Evolutionary conservation across 176 grass and related monocot genomes (phyloP).

Genomic region (Hordeum marinum): DNA sequence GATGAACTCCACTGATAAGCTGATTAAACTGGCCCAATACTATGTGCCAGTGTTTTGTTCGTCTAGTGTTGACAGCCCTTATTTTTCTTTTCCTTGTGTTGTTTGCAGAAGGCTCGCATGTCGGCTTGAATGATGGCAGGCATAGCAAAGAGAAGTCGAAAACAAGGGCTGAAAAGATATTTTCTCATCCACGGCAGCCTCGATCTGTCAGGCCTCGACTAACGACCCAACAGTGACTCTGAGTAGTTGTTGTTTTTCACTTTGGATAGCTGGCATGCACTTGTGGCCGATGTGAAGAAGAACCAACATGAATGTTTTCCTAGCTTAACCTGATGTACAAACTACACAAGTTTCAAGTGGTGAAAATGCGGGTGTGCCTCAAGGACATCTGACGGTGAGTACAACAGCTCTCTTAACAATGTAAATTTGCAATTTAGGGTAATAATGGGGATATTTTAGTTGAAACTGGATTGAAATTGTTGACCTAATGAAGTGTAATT

Average conservation of each 20-base stretch:
- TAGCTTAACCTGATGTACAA: conserved; percentile 36
- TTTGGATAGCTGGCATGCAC: conserved; percentile 3
- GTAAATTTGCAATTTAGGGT: not conserved
- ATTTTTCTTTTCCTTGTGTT: not conserved
- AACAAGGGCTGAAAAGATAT: conserved; percentile 42
- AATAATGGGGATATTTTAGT: too few relatives aligned
- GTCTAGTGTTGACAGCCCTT: conserved; percentile 5
- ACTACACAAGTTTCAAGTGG: conserved; percentile 15
- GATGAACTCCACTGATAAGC: not conserved
- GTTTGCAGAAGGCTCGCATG: not conserved
- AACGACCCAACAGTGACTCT: conserved; percentile 43
- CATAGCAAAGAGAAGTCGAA: conserved; percentile 29
- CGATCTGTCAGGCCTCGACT: conserved; percentile 51
- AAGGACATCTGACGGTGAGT: conserved; percentile 36
- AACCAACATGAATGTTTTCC: conserved; percentile 17
- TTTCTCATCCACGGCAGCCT: conserved; percentile 72
- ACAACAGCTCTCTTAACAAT: not conserved
- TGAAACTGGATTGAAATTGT: too few relatives aligned
- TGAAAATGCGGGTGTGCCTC: conserved; percentile 20
- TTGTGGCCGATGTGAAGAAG: conserved; percentile 23
- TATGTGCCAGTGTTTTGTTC: not conserved
- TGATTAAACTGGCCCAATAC: not conserved
- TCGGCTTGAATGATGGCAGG: conserved; percentile 22
- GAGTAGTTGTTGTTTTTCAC: conserved; percentile 44
- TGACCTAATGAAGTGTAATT: not conserved